phyloP scores from a whole-genome alignment of 208 protist genomes.

The Spongospora subterranea region DNA sequence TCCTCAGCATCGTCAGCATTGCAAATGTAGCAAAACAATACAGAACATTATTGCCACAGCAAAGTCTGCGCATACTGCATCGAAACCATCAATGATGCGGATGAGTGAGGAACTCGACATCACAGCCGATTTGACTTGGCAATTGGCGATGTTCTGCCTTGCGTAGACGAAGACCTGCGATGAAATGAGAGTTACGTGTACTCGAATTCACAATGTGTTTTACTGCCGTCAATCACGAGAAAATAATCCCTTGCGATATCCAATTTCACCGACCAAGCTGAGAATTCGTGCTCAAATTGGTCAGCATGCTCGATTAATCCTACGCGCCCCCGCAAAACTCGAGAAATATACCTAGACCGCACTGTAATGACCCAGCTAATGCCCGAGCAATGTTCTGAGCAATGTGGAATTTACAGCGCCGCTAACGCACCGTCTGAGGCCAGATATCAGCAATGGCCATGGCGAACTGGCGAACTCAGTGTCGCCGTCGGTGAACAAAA shows the following conservation, averaged over 20 bases:
- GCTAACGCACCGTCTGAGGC: background rate
- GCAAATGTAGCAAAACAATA: background rate
- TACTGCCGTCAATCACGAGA: background rate
- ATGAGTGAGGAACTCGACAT: background rate
- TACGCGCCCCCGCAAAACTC: background rate
- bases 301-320: background rate
- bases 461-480: background rate
- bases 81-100: background rate
- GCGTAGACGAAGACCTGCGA: background rate
- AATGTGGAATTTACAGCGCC: background rate
- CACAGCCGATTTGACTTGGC: background rate
- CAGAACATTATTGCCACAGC: background rate
- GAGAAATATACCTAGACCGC: background rate
- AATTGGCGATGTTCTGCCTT: background rate
- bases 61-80: background rate
- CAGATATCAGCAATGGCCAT: background rate
- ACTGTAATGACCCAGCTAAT: background rate
- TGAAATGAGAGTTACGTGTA: background rate
- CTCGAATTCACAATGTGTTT: background rate
- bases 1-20: background rate
- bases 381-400: background rate
- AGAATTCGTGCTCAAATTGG: background rate
- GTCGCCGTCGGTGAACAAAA: background rate
- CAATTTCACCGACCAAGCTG: background rate
- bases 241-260: background rate